Evolutionary conservation across 2,329 filamentous ascomycete genomes (phyloP), one percentile per base, ranked within the genome.

Genomic region (Colletotrichum sp.): DNA sequence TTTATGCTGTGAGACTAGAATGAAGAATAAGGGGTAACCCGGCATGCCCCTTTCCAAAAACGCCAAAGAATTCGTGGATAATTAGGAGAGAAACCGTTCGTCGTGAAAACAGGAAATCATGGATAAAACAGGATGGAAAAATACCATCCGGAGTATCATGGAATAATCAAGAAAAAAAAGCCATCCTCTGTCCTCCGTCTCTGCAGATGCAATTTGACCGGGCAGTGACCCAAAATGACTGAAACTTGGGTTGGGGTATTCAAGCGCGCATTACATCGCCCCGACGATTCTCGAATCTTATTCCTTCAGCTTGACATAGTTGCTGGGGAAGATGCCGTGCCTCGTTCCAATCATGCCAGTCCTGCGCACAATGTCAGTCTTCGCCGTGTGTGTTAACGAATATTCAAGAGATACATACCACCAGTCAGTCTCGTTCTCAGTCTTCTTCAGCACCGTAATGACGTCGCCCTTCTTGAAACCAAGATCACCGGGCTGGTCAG

Each of bases 361-460:
- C 97, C 92, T 94, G 79, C 18, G 16, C 30, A 28, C 8, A 22
- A 48, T 60, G 32, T 60, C 30, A 70, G 39, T 15, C 61, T 25
- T 71, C 8, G 8, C 27, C 71, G 25, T 74, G 32, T 1, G 1
- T 36, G 39, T 5, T 15, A 18, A 30, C 61, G 65, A 0, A 39
- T 0, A n/a, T 2, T 2, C 32, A 27, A 16, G 9, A 16, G 8
- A 2, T 18, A 90, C 92, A 80, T 89, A 94, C 92, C 96, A 98
- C 96, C 96, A 98, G 84, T 98, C 96, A 73, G 96, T 96, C 74
- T 95, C 94, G 80, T 94, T 98, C 6, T 98, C 95, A 7, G 96
- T 98, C 85, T 94, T 94, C 88, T 99, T 98, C 73, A 98, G 84
- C 74, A 99, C 96, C 1, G 96, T 98, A 78, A 99, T 98, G 72